Percentiles rank a stretch among this genome's conserved stretches.
phyloP scores from a whole-genome alignment of 352 stramenopile species.

The Globisporangium camurandrum region DNA sequence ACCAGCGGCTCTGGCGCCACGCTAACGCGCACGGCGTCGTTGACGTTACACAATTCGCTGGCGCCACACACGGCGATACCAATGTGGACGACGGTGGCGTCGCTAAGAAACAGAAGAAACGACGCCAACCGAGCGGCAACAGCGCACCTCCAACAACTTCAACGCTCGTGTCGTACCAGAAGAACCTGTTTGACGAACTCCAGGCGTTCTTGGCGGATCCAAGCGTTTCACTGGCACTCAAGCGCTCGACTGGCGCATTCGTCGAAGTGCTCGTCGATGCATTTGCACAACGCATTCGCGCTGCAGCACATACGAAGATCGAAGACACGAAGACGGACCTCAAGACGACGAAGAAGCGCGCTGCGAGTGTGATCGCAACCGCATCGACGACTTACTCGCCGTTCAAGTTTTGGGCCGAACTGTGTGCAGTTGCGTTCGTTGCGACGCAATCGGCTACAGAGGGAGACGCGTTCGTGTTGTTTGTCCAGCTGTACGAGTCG shows the following conservation, averaged over 20 bases:
- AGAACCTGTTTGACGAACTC: constrained; percentile 73
- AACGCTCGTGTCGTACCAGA: constrained; percentile 66
- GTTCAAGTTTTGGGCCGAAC: constrained; percentile 85
- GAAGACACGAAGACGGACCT: constrained; percentile 61
- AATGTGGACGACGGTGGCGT: no score
- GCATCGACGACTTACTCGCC: constrained; percentile 70
- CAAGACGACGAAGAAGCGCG: constrained; percentile 71
- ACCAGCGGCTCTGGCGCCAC: constrained; percentile 25
- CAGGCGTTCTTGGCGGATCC: constrained; percentile 41
- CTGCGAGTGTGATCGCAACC: constrained; percentile 64
- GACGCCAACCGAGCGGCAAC: constrained; percentile 24
- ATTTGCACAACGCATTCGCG: constrained; percentile 53
- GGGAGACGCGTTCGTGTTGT: constrained; percentile 15
- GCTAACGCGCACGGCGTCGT: neutral
- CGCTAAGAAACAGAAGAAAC: constrained; percentile 26
- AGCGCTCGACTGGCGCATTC: constrained; percentile 45
- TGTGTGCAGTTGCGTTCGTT: constrained; percentile 52
- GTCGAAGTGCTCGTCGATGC: constrained; percentile 55
- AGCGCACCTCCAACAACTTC: constrained; percentile 1
- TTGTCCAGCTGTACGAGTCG: constrained; percentile 43
- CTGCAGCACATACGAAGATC: constrained; percentile 53
- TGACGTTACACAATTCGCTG: neutral
- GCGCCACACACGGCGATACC: no score
- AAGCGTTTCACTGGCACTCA: constrained; percentile 20
- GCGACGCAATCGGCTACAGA: constrained; percentile 22